phyloP scores from a whole-genome alignment of 192 early-diverging fungal genomes.

The Dimargaris xerosporica region DNA sequence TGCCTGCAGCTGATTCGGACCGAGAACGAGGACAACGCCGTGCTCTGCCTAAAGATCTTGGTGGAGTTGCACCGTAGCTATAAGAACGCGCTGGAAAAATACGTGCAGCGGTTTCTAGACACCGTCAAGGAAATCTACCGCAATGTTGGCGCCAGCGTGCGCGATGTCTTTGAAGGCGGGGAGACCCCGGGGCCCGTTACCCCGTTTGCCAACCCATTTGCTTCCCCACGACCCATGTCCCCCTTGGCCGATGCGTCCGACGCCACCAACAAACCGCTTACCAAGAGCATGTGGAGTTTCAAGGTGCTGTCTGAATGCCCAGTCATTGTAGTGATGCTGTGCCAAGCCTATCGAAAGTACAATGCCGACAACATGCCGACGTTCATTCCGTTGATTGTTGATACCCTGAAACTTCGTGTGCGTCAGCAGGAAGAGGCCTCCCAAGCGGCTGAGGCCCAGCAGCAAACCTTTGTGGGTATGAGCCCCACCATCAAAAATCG shows the following conservation, averaged over 20 bases:
- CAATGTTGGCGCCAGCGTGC: conserved; percentile 77
- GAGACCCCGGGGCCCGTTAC: conserved; percentile 38
- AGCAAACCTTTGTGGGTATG: conserved; percentile 64
- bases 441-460: conserved; percentile 30
- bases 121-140: conserved; percentile 87
- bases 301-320: conserved; percentile 98
- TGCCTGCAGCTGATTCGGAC: conserved; percentile 60
- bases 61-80: conserved; percentile 88
- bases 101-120: conserved; percentile 79
- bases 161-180: conserved; percentile 58
- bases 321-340: conserved; percentile 90
- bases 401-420: conserved; percentile 34
- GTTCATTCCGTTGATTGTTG: conserved; percentile 80
- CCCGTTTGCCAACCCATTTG: conserved; percentile 21
- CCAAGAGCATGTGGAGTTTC: conserved; percentile 69
- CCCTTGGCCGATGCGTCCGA: conserved; percentile 47
- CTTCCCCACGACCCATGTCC: conserved; percentile 61
- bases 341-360: conserved; percentile 75
- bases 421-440: conserved; percentile 18
- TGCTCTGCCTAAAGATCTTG: conserved; percentile 82
- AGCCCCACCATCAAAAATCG: conserved; percentile 55
- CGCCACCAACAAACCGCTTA: conserved; percentile 44
- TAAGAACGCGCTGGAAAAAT: conserved; percentile 63
- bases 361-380: conserved; percentile 63
- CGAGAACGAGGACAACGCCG: conserved; percentile 98